Base-by-base conservation (phyloP, 2,329 filamentous ascomycete genomes). In the Fusarium drepaniforme region DNA sequence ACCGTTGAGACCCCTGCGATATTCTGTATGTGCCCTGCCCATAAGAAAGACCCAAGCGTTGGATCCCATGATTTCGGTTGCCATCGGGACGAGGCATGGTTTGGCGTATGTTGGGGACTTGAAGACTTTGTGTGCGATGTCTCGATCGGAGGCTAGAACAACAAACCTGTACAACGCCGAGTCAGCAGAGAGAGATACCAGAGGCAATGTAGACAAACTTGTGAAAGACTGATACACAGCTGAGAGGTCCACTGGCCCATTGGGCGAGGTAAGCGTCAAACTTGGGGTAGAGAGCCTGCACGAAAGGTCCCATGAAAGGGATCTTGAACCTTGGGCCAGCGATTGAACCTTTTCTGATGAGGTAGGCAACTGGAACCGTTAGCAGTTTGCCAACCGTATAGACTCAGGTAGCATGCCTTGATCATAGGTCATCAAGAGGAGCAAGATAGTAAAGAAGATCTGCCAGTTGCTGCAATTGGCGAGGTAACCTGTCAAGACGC, bases 201-300 rank as follows among this genome's bases (percentile, higher is more conserved):
- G 25, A 25, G 25, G 25, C n/a, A n/a, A n/a, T n/a, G n/a, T n/a
- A n/a, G n/a, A n/a, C n/a, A 8, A 88, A 94, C 92, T 96, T 96
- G 88, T 96, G 94, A 82, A 96, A 96, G 73, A 96, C 91, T 2
- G 93, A 95, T 21, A 96, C 93, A 78, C 94, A 96, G 82, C 93
- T 95, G 68, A 96, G 86, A 23, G 92, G 89, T n/a, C 92, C 94
- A 68, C 92, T 94, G 16, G 90, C 88, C 93, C 93, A 96, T 86
- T 96, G 94, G 15, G 87, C 89, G 78, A 94, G 88, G 83, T 96
- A 96, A 57, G 89, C 86, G 25, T 90, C 88, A 81, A 96, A 96
- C 73, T 92, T 91, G 8, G 94, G 94, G 76, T 94, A 88, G 35
- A 96, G 87, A 4, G 92, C 93, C 79, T 95, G 89, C 28, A 96